These are phyloP conservation scores for Takakia lepidozioides DNA, from an alignment of 225 moss, liverwort and hornwort species.

Conservation along the genomic window DNA sequence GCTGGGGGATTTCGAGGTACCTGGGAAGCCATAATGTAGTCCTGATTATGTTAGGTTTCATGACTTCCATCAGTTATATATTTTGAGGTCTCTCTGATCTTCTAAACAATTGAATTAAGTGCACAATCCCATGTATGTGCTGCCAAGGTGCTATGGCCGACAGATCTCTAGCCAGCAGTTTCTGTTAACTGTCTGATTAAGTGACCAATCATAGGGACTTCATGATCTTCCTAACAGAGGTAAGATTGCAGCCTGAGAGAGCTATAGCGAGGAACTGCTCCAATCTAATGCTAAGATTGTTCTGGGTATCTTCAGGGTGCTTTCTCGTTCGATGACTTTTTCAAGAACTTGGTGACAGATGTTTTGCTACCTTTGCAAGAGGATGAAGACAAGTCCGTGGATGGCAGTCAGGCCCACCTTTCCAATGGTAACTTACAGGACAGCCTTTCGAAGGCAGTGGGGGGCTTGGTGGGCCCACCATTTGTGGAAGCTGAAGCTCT, in stretches of 20 bases:
- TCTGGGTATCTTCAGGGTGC: slow-evolving; percentile 41
- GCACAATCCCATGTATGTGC: no score
- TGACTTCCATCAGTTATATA: no score
- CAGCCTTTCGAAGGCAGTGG: slow-evolving; percentile 27
- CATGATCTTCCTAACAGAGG: not conserved
- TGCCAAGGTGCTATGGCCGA: no score
- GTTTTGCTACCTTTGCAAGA: slow-evolving; percentile 54
- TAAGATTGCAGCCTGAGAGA: not conserved
- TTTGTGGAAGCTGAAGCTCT: slow-evolving; percentile 75
- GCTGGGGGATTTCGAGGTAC: no score
- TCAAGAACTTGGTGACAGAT: slow-evolving; percentile 63
- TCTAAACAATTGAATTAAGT: no score
- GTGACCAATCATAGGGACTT: not conserved
- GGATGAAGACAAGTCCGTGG: slow-evolving; percentile 50
- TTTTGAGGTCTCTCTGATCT: no score
- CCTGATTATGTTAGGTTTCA: no score
- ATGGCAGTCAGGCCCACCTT: slow-evolving; percentile 44
- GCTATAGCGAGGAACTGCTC: no score
- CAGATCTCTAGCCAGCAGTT: no score
- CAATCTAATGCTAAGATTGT: no score
- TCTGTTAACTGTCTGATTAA: not conserved
- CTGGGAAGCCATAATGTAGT: no score
- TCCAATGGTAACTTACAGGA: slow-evolving; percentile 54
- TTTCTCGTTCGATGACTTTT: slow-evolving; percentile 92
- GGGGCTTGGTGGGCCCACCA: slow-evolving; percentile 54